Evolutionary conservation across 202 grass and related monocot species (phyloP).

Genomic region (Dendrocalamus latiflorus): DNA sequence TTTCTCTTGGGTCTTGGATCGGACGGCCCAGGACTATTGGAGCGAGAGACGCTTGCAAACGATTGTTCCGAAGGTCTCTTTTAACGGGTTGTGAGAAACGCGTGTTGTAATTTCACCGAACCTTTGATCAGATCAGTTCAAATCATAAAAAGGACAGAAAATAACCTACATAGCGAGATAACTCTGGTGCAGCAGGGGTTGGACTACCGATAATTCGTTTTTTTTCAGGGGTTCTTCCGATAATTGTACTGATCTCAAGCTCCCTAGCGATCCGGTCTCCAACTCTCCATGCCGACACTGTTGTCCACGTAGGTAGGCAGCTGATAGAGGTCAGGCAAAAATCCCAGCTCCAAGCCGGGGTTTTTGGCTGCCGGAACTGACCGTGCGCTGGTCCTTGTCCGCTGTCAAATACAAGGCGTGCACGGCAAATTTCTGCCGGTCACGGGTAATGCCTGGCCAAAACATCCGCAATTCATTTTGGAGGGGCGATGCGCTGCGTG

Average conservation of each 20-base stretch:
- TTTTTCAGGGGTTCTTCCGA: no score
- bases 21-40: neutral
- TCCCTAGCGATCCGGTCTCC: no score
- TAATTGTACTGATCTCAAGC: no score
- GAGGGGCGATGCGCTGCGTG: no score
- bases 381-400: neutral
- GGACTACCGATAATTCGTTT: no score
- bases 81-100: neutral
- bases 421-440: neutral
- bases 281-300: no score
- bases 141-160: neutral
- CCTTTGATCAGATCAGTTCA: neutral
- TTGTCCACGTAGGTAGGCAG: no score
- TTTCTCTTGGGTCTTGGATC: neutral
- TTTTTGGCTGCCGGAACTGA: neutral
- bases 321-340: no score
- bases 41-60: neutral
- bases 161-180: neutral
- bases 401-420: neutral
- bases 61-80: neutral
- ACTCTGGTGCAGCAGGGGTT: no score
- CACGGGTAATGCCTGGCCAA: neutral
- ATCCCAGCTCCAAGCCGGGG: no score
- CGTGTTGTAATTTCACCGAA: neutral
- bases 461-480: no score